Evolutionary conservation across 352 stramenopile species (phyloP), one percentile per base, ranked within the genome.

Genomic region (Pythium chondricola): DNA sequence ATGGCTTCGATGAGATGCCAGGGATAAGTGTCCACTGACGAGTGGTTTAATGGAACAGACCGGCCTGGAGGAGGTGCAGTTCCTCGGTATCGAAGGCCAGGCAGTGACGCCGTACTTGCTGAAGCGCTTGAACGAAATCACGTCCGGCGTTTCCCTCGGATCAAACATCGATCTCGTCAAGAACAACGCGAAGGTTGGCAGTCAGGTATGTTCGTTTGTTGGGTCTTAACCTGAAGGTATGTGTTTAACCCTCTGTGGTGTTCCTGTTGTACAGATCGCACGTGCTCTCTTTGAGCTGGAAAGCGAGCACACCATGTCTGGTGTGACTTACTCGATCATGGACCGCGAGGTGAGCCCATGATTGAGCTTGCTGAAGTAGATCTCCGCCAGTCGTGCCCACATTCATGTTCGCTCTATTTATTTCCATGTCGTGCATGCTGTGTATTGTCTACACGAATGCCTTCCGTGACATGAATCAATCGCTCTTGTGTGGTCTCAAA

Each of bases 161-260:
- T 97, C 93, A 24, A 99, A 99, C 73, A 97, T 99, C 41, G 82
- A 95, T 14, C 70, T 99, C 17, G 95, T 99, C 16, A 92, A 95
- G 58, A 93, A 97, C 65, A 99, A 99, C 68, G 97, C 96, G 11
- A 70, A 67, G 32, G 69, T 99, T 22, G 96, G 95, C 36, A 95
- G 95, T 21, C 76, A 98, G 61, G 95, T 98, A 53, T 16, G 39
- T 33, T 58, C 27, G n/a, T n/a, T n/a, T n/a, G n/a, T n/a, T n/a
- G n/a, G n/a, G n/a, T n/a, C n/a, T n/a, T n/a, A n/a, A n/a, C n/a
- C n/a, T n/a, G n/a, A n/a, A 41, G 35, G 7, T 4, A 37, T n/a
- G 11, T 30, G n/a, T 40, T 13, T 22, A 25, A 20, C 37, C 7
- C 33, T 53, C 21, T 21, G 6, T 42, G 10, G 21, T 21, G 5